Percentiles rank a stretch among this genome's conserved stretches.
phyloP scores from a whole-genome alignment of 345 rosid species.

The Murraya koenigii region DNA sequence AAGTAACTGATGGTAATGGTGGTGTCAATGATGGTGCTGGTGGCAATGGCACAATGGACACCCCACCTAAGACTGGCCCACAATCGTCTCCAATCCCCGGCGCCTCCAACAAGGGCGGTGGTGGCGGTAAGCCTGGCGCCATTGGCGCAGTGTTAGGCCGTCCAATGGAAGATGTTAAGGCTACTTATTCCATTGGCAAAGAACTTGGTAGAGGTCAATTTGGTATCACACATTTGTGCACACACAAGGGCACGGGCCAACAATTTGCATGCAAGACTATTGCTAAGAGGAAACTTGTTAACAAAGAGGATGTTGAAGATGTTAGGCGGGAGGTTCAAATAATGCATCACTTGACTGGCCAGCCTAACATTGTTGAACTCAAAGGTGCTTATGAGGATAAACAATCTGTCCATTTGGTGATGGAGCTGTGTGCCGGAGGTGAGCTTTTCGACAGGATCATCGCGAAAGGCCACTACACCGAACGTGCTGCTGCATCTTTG shows the following conservation, averaged over 20 bases:
- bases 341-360: constrained; percentile 89
- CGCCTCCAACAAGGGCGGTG: constrained; percentile 22
- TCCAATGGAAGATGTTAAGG: constrained; percentile 84
- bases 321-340: constrained; percentile 93
- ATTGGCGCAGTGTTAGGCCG: constrained; percentile 82
- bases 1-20: background rate
- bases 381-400: constrained; percentile 95
- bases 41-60: constrained; percentile 11
- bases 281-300: constrained; percentile 76
- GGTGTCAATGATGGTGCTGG: constrained; percentile 12
- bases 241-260: constrained; percentile 61
- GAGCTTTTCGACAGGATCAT: constrained; percentile 89
- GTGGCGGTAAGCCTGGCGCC: constrained; percentile 29
- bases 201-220: constrained; percentile 93
- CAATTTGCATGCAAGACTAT: constrained; percentile 93
- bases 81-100: constrained; percentile 31
- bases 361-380: constrained; percentile 85
- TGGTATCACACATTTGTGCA: constrained; percentile 85
- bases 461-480: constrained; percentile 89
- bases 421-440: constrained; percentile 96
- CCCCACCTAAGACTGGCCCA: constrained; percentile 7
- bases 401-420: constrained; percentile 88
- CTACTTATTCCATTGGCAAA: constrained; percentile 66
- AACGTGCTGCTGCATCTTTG: constrained; percentile 88
- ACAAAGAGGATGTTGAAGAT: constrained; percentile 91